A percentile compares a stretch with the other conserved stretches of the same genome.
phyloP scores from a whole-genome alignment of 2,329 filamentous ascomycete genomes.

The Colletotrichum graminicola region DNA sequence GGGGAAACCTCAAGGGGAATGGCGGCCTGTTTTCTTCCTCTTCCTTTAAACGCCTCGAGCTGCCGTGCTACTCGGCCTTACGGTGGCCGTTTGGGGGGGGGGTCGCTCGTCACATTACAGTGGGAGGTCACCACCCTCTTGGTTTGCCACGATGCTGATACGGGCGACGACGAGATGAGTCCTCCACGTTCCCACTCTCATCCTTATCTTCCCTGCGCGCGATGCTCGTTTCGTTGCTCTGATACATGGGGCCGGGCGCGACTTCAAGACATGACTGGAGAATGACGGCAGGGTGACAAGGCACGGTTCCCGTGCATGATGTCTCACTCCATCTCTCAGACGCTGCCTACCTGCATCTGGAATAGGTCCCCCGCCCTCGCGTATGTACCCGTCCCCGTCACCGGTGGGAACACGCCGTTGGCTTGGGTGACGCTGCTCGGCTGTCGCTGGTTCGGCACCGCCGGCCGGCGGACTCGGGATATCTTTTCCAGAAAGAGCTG shows the following conservation, averaged over 20 bases:
- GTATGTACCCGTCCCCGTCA: not conserved
- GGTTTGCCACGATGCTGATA: not conserved
- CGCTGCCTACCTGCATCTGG: not conserved
- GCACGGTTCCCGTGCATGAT: too few species aligned
- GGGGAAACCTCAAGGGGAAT: not conserved
- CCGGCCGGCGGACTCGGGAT: not conserved
- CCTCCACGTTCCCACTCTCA: too few species aligned
- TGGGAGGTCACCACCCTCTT: not conserved
- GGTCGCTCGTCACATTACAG: not conserved
- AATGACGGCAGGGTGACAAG: not conserved
- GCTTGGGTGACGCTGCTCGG: not conserved
- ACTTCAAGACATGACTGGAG: not conserved
- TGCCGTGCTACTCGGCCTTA: not conserved
- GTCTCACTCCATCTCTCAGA: not conserved
- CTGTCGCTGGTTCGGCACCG: not conserved
- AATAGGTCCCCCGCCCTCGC: not conserved
- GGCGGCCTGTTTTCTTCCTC: not conserved
- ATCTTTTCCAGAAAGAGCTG: not conserved
- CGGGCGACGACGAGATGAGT: not conserved
- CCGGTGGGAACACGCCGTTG: not conserved
- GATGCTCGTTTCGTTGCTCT: not conserved
- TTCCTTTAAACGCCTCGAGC: not conserved
- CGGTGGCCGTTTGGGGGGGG: not conserved
- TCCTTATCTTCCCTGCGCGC: not conserved
- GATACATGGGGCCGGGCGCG: not conserved